Conservation (phyloP, 805 yeast genomes). For the Kodamaea kakaduensis region DNA sequence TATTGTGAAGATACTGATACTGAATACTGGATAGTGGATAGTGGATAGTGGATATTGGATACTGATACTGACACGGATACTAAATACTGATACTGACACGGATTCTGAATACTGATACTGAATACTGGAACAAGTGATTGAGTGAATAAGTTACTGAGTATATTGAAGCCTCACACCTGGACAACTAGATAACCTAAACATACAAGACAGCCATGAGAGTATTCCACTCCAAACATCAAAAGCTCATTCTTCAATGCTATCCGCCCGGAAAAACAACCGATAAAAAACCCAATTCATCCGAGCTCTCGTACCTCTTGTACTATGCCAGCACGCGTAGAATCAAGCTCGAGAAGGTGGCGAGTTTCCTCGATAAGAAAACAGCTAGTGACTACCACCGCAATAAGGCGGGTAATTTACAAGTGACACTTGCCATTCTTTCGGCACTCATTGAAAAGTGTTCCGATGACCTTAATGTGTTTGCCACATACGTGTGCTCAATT, state of each 20-base stretch:
- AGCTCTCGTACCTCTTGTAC: constrained; percentile 79
- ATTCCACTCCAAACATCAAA: constrained; percentile 78
- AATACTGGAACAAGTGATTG: too few species aligned
- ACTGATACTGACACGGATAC: too few species aligned
- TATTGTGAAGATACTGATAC: too few species aligned
- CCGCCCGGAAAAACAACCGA: constrained; percentile 85
- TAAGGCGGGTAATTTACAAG: constrained; percentile 76
- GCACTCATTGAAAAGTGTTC: constrained; percentile 72
- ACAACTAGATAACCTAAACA: too few species aligned
- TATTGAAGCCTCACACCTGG: too few species aligned
- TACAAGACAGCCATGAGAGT: too few species aligned
- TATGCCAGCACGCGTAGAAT: constrained; percentile 88
- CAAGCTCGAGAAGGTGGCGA: constrained; percentile 82
- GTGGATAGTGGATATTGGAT: too few species aligned
- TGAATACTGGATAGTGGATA: too few species aligned
- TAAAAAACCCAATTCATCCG: constrained; percentile 89
- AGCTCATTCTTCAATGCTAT: constrained; percentile 85
- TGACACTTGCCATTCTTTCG: constrained; percentile 66
- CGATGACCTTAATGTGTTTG: constrained; percentile 81
- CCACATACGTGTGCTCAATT: constrained; percentile 61
- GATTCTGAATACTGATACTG: too few species aligned
- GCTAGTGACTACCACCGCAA: constrained; percentile 54
- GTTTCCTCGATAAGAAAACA: constrained; percentile 61
- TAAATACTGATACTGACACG: too few species aligned
- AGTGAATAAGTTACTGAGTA: too few species aligned